phyloP scores from a whole-genome alignment of 2,329 filamentous ascomycete genomes.

The Penicillium oxalicum region DNA sequence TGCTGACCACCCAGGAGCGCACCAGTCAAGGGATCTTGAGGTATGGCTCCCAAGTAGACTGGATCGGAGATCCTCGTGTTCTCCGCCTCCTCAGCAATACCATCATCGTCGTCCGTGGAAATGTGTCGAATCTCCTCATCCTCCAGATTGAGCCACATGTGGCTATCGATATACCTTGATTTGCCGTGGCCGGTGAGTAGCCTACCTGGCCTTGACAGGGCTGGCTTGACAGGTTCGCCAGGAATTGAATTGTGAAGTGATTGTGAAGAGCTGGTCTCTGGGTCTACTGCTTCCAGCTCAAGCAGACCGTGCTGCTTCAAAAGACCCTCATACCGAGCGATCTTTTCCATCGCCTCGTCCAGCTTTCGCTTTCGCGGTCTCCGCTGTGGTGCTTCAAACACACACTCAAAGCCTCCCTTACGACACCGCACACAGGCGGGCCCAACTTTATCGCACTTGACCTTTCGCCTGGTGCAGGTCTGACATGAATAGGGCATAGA shows the following conservation, averaged over 20 bases:
- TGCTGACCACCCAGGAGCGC: conserved; percentile 10
- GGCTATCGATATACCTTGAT: conserved; percentile 40
- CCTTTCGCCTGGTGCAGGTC: conserved; percentile 10
- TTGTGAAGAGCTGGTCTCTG: neutral
- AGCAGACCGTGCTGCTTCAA: conserved; percentile 6
- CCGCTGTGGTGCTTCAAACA: conserved; percentile 4
- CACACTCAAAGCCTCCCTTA: conserved; percentile 9
- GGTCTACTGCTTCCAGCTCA: neutral
- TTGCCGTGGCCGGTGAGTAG: conserved; percentile 22
- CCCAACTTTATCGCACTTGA: conserved; percentile 12
- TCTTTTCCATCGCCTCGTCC: conserved; percentile 17
- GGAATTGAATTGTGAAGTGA: neutral
- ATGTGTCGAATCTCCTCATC: conserved; percentile 24
- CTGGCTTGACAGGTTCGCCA: neutral
- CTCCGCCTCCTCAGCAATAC: conserved; percentile 16
- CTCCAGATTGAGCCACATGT: conserved; percentile 22
- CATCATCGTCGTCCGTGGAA: conserved; percentile 10
- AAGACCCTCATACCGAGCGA: conserved; percentile 19
- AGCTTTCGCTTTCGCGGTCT: conserved; percentile 11
- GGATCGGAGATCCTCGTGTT: conserved; percentile 5
- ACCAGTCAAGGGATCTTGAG: conserved; percentile 8
- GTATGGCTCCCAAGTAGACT: neutral
- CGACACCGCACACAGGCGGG: conserved; percentile 9
- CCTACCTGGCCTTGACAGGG: conserved; percentile 1
- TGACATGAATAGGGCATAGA: conserved; percentile 6